phyloP scores from a whole-genome alignment of 176 grass and related monocot genomes.

The Pontederia crassipes region DNA sequence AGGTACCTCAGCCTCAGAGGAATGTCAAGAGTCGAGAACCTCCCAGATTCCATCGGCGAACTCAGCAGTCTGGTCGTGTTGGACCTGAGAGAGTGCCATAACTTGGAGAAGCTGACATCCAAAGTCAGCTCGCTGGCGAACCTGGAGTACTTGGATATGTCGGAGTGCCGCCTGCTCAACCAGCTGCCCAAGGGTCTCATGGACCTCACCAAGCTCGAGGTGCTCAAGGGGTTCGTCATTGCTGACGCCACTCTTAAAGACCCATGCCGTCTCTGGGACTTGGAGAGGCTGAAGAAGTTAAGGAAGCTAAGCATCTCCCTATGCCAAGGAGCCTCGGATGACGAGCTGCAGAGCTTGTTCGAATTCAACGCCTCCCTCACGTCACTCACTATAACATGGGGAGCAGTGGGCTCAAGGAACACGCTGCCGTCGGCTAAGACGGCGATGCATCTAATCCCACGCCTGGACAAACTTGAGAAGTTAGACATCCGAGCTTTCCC shows the following conservation, averaged over 20 bases:
- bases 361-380: slow-evolving; percentile 26
- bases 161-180: slow-evolving; percentile 62
- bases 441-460: slow-evolving; percentile 3
- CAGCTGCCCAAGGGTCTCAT: slow-evolving; percentile 41
- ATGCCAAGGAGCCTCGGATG: slow-evolving; percentile 23
- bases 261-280: slow-evolving; percentile 29
- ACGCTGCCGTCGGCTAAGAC: background rate
- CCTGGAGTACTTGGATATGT: no score
- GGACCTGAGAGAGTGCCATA: no score
- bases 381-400: slow-evolving; percentile 53
- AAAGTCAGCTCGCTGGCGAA: no score
- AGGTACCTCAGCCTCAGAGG: slow-evolving; percentile 29
- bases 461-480: slow-evolving; percentile 39
- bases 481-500: slow-evolving; percentile 51
- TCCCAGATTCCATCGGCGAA: slow-evolving; percentile 42
- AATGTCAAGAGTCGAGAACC: slow-evolving; percentile 13
- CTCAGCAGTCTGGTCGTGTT: slow-evolving; percentile 45
- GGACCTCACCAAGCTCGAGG: slow-evolving; percentile 43
- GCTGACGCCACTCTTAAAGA: slow-evolving; percentile 31
- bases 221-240: slow-evolving; percentile 65
- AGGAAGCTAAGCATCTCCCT: slow-evolving; percentile 66
- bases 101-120: no score
- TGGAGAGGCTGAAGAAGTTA: slow-evolving; percentile 42
- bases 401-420: slow-evolving; percentile 19
- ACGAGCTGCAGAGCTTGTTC: slow-evolving; percentile 31